Base-by-base conservation (phyloP, 495 filamentous ascomycete genomes). In the Hypoxylon fragiforme region DNA sequence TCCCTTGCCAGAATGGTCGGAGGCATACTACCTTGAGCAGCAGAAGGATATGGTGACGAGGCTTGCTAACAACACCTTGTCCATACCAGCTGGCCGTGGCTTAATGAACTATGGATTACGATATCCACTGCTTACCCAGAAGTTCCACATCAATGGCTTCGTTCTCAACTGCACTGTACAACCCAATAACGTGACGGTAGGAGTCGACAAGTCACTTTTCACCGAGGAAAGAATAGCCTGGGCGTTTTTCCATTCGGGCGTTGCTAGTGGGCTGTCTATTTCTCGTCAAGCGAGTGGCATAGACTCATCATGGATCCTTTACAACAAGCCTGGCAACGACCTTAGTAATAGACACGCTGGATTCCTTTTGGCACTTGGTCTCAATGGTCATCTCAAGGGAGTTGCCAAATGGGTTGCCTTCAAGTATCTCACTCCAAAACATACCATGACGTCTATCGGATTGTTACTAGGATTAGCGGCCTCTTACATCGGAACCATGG, bases 341-440 rank as follows among this genome's bases (percentile, higher is more conserved):
- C 82, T 95, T 1, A 94, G 83, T 31, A 96, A 97, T 63, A 83
- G 92, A 11, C 94, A 99, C 65, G 95, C 94, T 39, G 94, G 94
- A 0, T 94, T 99, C 54, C 72, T 99, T 7, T 73, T 99, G 7
- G 94, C 89, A 7, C 72, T 99, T 4, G 94, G 94, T n/a, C 77
- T 99, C 38, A 97, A 96, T 67, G 95, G 95, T 0, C 95, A 97
- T 73, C 77, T 99, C 26, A 95, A 89, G 67, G 85, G 81, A 7
- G 78, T 99, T 13, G 95, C 95, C 7, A 97, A 96, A 71, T 97
- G 95, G 95, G 87, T 97, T 18, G 91, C 92, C 35, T 98, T 96
- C 82, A 97, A 96, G 72, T 98, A 98, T 56, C 73, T 98, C 21
- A 97, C 94, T 0, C 94, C 94, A 2, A 98, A 98, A 65, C 94